A percentile compares a stretch with the other conserved stretches of the same genome.
Conservation (phyloP, 1,284 basidiomycete species). For the Cryptococcus depauperatus region DNA sequence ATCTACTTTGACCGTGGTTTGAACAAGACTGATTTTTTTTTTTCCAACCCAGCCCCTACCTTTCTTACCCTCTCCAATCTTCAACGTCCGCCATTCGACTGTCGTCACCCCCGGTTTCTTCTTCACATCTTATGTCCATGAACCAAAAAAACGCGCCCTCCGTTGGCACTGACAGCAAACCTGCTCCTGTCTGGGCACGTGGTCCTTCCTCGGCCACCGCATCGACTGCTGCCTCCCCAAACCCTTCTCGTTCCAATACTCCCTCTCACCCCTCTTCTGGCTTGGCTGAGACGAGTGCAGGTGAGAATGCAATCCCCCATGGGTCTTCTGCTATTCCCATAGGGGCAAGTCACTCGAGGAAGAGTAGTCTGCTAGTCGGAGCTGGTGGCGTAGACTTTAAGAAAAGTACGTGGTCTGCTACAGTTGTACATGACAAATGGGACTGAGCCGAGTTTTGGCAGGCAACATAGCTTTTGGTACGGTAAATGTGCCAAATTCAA, state of each 20-base stretch:
- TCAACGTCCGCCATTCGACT: too few relatives aligned
- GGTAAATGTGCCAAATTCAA: constrained; percentile 53
- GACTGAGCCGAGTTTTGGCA: constrained; percentile 4
- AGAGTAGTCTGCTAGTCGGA: constrained; percentile 40
- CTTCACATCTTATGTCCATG: constrained; percentile 24
- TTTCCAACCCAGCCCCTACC: too few relatives aligned
- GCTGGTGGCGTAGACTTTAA: constrained; percentile 34
- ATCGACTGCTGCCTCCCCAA: constrained; percentile 24
- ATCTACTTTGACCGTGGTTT: too few relatives aligned
- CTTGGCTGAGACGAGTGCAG: constrained; percentile 14
- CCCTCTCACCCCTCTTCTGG: constrained; percentile 6
- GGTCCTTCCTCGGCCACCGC: constrained; percentile 33
- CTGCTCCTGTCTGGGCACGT: constrained; percentile 34
- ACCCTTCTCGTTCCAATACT: constrained; percentile 12
- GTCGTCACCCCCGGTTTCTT: too few relatives aligned
- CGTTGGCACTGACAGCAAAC: constrained; percentile 15
- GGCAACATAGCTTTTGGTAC: constrained; percentile 62
- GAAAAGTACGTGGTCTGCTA: constrained; percentile 21
- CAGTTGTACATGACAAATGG: not conserved
- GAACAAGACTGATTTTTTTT: too few relatives aligned
- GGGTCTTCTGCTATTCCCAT: constrained; percentile 23
- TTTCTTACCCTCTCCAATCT: too few relatives aligned
- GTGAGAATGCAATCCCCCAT: too few relatives aligned
- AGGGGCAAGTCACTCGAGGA: constrained; percentile 23
- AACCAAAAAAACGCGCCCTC: constrained; percentile 26